Percentiles rank a stretch among this genome's conserved stretches.
Conservation (phyloP, 129 eudicot species). For the Pittosporum tobira region DNA sequence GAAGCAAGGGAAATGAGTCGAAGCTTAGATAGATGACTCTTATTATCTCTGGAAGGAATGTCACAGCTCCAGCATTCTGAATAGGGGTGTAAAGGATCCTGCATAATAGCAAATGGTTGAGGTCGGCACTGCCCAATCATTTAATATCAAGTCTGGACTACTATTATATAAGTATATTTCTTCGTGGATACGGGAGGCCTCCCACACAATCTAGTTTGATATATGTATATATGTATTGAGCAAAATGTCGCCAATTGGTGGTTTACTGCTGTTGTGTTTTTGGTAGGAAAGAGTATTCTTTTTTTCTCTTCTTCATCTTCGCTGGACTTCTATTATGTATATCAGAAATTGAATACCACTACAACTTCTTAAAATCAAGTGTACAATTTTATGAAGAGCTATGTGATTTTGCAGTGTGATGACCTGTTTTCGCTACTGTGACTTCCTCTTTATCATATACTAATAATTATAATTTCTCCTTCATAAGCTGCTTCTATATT, state of each 20-base stretch:
- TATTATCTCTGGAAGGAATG: slow-evolving; percentile 7
- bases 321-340: slow-evolving; percentile 3
- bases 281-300: slow-evolving; percentile 32
- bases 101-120: slow-evolving; percentile 10
- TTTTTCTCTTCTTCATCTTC: background rate
- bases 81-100: slow-evolving; percentile 8
- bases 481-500: too few species aligned
- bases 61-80: slow-evolving; percentile 5
- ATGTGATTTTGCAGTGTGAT: too few species aligned
- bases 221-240: slow-evolving; percentile 27
- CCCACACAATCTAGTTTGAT: background rate
- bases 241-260: slow-evolving; percentile 23
- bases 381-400: background rate
- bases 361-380: background rate
- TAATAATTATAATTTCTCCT: too few species aligned
- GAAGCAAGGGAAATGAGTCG: slow-evolving; percentile 90
- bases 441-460: too few species aligned
- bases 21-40: slow-evolving; percentile 75
- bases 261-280: slow-evolving; percentile 30
- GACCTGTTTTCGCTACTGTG: background rate
- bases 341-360: slow-evolving; percentile 7
- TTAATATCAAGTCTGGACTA: slow-evolving; percentile 2
- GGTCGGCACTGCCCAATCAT: slow-evolving; percentile 10
- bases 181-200: slow-evolving; percentile 10
- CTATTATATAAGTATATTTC: slow-evolving; percentile 28